Conservation (phyloP, 306 rosid genomes). For the Benincasa hispida region DNA sequence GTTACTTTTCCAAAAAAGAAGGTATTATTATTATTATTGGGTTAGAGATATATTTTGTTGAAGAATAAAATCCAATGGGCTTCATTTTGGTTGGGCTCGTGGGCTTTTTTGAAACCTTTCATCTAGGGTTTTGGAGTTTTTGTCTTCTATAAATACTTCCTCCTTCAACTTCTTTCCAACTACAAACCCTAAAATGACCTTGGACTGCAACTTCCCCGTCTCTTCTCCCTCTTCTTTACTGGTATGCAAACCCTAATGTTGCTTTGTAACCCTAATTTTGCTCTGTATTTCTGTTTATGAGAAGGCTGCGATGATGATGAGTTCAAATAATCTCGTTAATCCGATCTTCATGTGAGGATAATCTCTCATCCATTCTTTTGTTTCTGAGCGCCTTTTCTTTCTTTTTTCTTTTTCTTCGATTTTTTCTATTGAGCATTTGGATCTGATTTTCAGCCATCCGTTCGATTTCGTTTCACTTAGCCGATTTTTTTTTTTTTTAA, state of each 20-base stretch:
- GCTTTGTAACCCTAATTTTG: background rate
- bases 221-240: background rate
- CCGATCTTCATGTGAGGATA: slow-evolving; percentile 25
- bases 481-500: background rate
- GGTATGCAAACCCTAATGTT: background rate
- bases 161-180: background rate
- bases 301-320: slow-evolving; percentile 29
- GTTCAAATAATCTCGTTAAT: slow-evolving; percentile 34
- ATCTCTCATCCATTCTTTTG: slow-evolving; percentile 26
- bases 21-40: too few relatives aligned
- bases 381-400: slow-evolving; percentile 26
- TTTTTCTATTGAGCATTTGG: background rate
- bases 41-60: too few relatives aligned
- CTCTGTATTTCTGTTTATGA: background rate
- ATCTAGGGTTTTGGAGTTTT: background rate
- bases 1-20: too few relatives aligned
- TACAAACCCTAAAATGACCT: background rate
- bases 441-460: background rate
- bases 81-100: background rate
- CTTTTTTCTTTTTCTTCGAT: background rate
- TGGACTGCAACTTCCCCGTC: background rate
- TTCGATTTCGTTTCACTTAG: background rate
- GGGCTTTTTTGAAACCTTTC: background rate
- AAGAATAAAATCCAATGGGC: background rate
- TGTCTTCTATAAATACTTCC: background rate